Evolutionary conservation across 1,284 basidiomycete species (phyloP).

Genomic region (Amylostereum chailletii): DNA sequence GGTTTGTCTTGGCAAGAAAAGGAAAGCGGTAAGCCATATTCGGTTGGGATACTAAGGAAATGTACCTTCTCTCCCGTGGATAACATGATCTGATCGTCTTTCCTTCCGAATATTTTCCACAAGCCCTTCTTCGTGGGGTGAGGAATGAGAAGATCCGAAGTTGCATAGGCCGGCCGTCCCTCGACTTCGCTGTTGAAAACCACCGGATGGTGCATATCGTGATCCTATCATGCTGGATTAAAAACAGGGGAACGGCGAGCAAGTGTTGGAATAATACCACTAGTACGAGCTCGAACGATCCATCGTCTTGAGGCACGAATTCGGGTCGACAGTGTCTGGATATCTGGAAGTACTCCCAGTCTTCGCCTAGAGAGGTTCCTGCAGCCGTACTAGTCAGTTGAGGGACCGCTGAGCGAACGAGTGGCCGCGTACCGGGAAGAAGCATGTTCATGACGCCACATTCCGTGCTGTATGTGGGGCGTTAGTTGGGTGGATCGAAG

Average conservation of each 20-base stretch:
- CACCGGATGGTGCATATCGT: slow-evolving; percentile 9
- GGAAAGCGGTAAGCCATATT: no score
- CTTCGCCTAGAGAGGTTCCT: slow-evolving; percentile 1
- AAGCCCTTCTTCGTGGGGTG: slow-evolving; percentile 18
- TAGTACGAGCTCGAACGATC: slow-evolving; percentile 15
- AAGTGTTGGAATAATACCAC: slow-evolving; percentile 9
- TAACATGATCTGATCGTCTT: slow-evolving; percentile 17
- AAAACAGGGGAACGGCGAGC: background rate
- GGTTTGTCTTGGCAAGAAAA: slow-evolving; percentile 13
- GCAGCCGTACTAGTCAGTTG: background rate
- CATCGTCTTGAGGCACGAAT: slow-evolving; percentile 15
- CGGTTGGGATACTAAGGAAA: no score
- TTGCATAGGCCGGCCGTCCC: slow-evolving; percentile 1
- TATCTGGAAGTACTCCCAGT: slow-evolving; percentile 14
- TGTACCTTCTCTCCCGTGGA: slow-evolving; percentile 25
- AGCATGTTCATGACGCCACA: background rate
- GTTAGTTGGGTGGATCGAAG: background rate
- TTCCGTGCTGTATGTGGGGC: slow-evolving; percentile 2
- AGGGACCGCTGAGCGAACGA: background rate
- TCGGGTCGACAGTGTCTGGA: slow-evolving; percentile 7
- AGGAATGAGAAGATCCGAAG: slow-evolving; percentile 17
- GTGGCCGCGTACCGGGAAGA: background rate
- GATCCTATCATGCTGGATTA: no score
- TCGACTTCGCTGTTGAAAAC: background rate
- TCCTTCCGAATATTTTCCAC: slow-evolving; percentile 15